These are phyloP conservation scores for Wickerhamiella allomyrinae DNA, from an alignment of 805 yeast species.

Conservation along the genomic window DNA sequence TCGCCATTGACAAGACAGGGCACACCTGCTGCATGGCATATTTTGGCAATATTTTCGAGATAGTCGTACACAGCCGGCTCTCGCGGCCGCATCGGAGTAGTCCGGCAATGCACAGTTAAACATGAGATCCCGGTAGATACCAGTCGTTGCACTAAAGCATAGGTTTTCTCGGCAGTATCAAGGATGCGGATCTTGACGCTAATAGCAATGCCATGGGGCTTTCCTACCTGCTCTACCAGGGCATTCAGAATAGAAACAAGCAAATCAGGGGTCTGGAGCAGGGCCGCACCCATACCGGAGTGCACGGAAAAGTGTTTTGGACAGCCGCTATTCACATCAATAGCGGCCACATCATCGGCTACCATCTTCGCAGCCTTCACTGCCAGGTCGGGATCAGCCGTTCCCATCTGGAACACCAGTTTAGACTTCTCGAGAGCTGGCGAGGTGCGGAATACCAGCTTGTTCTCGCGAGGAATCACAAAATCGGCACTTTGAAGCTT, in stretches of 20 bases:
- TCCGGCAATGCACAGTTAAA: slow-evolving; percentile 84
- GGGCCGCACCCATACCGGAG: slow-evolving; percentile 96
- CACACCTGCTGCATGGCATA: slow-evolving; percentile 49
- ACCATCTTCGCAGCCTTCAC: slow-evolving; percentile 75
- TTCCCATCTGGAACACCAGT: slow-evolving; percentile 82
- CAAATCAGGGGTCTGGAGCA: slow-evolving; percentile 66
- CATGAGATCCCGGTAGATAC: slow-evolving; percentile 71
- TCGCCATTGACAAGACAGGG: slow-evolving; percentile 76
- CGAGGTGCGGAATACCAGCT: slow-evolving; percentile 57
- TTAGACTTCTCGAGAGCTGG: slow-evolving; percentile 47
- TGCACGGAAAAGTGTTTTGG: slow-evolving; percentile 93
- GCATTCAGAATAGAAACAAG: slow-evolving; percentile 52
- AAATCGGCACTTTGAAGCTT: slow-evolving; percentile 23
- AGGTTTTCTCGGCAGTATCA: slow-evolving; percentile 46
- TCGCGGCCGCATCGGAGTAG: slow-evolving; percentile 69
- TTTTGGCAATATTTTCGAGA: slow-evolving; percentile 42
- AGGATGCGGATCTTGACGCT: slow-evolving; percentile 81
- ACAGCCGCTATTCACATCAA: slow-evolving; percentile 92
- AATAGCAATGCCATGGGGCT: slow-evolving; percentile 61
- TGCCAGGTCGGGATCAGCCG: slow-evolving; percentile 70
- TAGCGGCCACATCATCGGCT: slow-evolving; percentile 77
- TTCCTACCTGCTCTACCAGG: slow-evolving; percentile 69
- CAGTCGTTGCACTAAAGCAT: slow-evolving; percentile 41
- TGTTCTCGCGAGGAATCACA: slow-evolving; percentile 27
- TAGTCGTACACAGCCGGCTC: slow-evolving; percentile 67